A percentile compares a stretch with the other conserved stretches of the same genome.
Conservation (phyloP, 2,329 filamentous ascomycete genomes). For the Domatiomyces globalis region DNA sequence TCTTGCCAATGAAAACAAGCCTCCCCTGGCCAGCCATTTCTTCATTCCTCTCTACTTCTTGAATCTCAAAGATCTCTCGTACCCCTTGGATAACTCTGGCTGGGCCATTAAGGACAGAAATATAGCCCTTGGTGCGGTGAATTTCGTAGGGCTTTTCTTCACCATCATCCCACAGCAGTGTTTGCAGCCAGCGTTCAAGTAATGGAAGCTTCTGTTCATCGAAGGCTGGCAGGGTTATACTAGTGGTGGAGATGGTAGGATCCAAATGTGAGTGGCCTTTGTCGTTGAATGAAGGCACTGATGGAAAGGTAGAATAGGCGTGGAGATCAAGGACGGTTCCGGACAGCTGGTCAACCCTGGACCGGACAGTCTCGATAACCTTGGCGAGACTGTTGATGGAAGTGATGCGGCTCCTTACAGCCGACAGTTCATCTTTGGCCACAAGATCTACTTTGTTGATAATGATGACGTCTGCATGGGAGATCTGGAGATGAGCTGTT, state of each 20-base stretch:
- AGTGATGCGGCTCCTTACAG: slow-evolving; percentile 54
- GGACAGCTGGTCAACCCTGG: slow-evolving; percentile 66
- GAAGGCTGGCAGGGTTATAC: slow-evolving; percentile 53
- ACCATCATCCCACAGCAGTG: slow-evolving; percentile 55
- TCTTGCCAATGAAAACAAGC: slow-evolving; percentile 35
- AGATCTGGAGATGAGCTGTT: slow-evolving; percentile 90
- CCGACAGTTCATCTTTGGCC: slow-evolving; percentile 50
- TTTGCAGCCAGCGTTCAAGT: slow-evolving; percentile 70
- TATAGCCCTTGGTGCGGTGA: slow-evolving; percentile 71
- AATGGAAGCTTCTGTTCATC: slow-evolving; percentile 40
- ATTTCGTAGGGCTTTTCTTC: slow-evolving; percentile 50
- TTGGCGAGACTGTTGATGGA: slow-evolving; percentile 85
- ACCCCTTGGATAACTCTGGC: slow-evolving; percentile 80
- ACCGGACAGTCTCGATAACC: slow-evolving; percentile 66
- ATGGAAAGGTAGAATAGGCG: slow-evolving; percentile 73
- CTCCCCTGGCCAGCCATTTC: slow-evolving; percentile 22
- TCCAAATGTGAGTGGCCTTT: slow-evolving; percentile 88
- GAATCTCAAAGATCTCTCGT: slow-evolving; percentile 81
- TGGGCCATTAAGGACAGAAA: slow-evolving; percentile 50
- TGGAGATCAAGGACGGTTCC: slow-evolving; percentile 80
- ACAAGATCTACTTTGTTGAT: slow-evolving; percentile 91
- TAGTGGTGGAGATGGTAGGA: slow-evolving; percentile 71
- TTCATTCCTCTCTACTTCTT: slow-evolving; percentile 38
- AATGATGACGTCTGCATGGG: slow-evolving; percentile 86
- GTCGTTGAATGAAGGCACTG: slow-evolving; percentile 48